Evolutionary conservation across 805 yeast genomes (phyloP).

Genomic region (Wickerhamomyces pijperi): DNA sequence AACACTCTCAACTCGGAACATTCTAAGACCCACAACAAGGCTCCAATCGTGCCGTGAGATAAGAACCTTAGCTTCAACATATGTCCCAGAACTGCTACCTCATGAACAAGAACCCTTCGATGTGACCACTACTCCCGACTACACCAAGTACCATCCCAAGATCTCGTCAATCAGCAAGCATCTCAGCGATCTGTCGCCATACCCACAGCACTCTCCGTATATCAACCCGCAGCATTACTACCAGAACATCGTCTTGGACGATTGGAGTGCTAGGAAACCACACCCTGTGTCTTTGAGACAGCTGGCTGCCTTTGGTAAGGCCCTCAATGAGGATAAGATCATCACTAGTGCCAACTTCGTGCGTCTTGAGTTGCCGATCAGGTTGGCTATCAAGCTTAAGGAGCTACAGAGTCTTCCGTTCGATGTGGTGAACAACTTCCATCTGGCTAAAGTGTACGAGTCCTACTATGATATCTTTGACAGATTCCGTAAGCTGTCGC

Average conservation of each 20-base stretch:
- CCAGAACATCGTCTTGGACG: slow-evolving; percentile 60
- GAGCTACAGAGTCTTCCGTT: slow-evolving; percentile 78
- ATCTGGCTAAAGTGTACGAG: slow-evolving; percentile 80
- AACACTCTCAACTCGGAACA: no score
- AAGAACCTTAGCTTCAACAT: not conserved
- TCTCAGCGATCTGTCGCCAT: slow-evolving; percentile 27
- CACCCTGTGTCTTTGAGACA: slow-evolving; percentile 88
- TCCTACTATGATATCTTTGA: slow-evolving; percentile 83
- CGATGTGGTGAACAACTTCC: slow-evolving; percentile 74
- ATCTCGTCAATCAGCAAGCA: slow-evolving; percentile 21
- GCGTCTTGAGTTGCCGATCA: slow-evolving; percentile 68
- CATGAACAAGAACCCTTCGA: slow-evolving; percentile 2
- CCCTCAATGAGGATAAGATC: slow-evolving; percentile 64
- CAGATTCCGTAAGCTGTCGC: slow-evolving; percentile 63
- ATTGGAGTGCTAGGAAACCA: slow-evolving; percentile 56
- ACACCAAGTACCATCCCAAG: slow-evolving; percentile 24
- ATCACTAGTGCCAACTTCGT: slow-evolving; percentile 83
- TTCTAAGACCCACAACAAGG: no score
- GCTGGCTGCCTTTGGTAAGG: slow-evolving; percentile 79
- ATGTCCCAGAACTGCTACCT: not conserved
- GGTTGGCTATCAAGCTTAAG: slow-evolving; percentile 71
- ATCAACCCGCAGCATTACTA: slow-evolving; percentile 71
- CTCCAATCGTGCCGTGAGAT: no score
- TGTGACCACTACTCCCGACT: slow-evolving; percentile 19
- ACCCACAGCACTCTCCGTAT: slow-evolving; percentile 30